These are phyloP conservation scores for Aspergillus coremiiformis DNA, from an alignment of 495 filamentous ascomycete genomes.

Conservation along the genomic window DNA sequence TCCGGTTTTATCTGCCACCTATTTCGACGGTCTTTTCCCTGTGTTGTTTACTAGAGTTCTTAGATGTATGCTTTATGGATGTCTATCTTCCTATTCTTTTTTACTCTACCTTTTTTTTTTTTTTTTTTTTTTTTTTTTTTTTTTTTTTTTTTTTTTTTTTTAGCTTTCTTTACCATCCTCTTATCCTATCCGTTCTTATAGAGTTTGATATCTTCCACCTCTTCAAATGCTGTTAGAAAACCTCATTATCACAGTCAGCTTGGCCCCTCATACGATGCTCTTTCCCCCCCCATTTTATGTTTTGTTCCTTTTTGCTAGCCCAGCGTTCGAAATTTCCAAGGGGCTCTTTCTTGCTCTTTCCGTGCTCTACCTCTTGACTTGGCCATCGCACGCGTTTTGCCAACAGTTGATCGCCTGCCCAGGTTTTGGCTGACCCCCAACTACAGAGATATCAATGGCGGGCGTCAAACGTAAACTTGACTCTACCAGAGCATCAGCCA, in stretches of 20 bases:
- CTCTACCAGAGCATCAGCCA: constrained; percentile 11
- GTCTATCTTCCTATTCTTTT: constrained; percentile 2
- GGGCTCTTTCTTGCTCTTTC: neutral
- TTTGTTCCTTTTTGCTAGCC: neutral
- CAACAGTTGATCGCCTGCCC: neutral
- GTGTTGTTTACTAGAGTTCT: neutral
- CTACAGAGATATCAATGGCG: constrained; percentile 27
- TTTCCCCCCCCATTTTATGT: neutral
- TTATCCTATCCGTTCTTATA: neutral
- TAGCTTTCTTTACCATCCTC: neutral
- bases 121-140: neutral
- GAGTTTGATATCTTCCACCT: neutral
- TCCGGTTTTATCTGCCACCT: neutral
- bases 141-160: neutral
- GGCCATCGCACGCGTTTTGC: too few species aligned
- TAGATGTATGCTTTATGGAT: neutral
- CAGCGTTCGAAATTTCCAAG: neutral
- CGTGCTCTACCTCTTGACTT: neutral
- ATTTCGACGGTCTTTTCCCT: neutral
- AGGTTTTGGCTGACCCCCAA: neutral
- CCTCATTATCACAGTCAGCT: neutral
- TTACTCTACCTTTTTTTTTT: neutral
- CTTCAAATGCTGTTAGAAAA: neutral
- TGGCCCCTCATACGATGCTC: neutral
- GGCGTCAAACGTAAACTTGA: constrained; percentile 24